Evolutionary conservation across 306 rosid genomes (phyloP), one percentile per base, ranked within the genome.

Genomic region (Casuarina equisetifolia): DNA sequence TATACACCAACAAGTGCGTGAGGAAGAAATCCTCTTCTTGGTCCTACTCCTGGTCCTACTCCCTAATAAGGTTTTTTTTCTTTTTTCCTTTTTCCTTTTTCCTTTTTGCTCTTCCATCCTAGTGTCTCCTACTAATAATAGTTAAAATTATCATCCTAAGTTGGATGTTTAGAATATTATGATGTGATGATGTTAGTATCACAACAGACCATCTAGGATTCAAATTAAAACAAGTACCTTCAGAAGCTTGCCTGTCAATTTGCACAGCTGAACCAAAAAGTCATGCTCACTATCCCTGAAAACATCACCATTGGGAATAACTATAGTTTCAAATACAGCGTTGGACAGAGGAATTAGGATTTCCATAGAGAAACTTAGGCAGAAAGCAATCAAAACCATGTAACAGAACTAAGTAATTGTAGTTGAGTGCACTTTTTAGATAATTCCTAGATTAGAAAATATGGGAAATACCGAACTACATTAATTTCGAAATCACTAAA

Each of bases 231-330:
- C 20, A 62, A 32, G 64, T 84, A 95, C 99, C 97, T 81, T 95
- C 46, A 89, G 75, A 73, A 95, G 93, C 81, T 92, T 92, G 71
- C 99, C 99, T 3, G 84, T 11, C 67, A 88, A 79, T 83, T 81
- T 91, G 88, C 97, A 92, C 35, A 95, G 92, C 89, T 89, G 95
- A 86, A 90, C 82, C 61, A 95, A 83, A 79, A 95, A 95, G 83
- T 95, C 98, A 71, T 88, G 83, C 1, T 92, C 97, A 82, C 92
- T 97, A 43, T 40, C 86, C 97, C 97, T 92, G 85, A 67, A 36
- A 82, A 77, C 45, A 70, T 82, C 38, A 59, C 63, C 54, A 5
- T 79, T 20, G 71, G n/a, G 77, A 50, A 52, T 55, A 72, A 8
- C 35, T 9, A 39, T 61, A 58, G 3, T 63, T 61, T 43, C 9